Evolutionary conservation across 306 rosid species (phyloP).

Genomic region (Amphicarpaea edgeworthii): DNA sequence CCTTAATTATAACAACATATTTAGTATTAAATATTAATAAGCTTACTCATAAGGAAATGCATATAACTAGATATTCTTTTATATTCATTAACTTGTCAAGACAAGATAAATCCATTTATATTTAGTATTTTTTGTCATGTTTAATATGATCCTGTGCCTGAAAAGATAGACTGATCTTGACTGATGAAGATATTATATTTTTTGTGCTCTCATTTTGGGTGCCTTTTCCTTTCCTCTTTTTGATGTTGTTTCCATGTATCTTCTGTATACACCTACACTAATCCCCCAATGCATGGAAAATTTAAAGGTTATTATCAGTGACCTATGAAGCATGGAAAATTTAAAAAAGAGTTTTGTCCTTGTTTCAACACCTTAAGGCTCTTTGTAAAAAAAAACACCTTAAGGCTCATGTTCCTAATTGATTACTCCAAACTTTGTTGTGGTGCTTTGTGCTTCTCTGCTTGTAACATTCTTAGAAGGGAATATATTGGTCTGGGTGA

Average conservation of each 20-base stretch:
- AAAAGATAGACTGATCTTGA: constrained; percentile 3
- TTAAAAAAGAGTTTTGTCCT: background rate
- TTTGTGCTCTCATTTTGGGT: background rate
- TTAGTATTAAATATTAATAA: background rate
- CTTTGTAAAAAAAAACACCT: too few species aligned
- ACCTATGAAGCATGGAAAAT: background rate
- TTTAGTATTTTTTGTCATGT: background rate
- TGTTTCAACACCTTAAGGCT: background rate
- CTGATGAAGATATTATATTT: background rate
- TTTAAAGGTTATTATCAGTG: background rate
- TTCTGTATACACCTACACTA: background rate
- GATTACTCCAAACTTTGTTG: background rate
- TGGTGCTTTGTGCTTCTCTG: background rate
- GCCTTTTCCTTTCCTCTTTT: background rate
- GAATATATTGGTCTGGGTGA: constrained; percentile 6
- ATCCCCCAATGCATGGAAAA: background rate
- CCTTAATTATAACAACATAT: background rate
- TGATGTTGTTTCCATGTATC: background rate
- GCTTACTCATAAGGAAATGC: background rate
- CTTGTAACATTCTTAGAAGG: background rate
- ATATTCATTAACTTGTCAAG: background rate
- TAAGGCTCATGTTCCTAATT: background rate
- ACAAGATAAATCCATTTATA: background rate
- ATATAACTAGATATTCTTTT: background rate
- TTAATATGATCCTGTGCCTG: background rate